A percentile compares a stretch with the other conserved stretches of the same genome.
Conservation (phyloP, 306 rosid genomes). For the Malus domestica region DNA sequence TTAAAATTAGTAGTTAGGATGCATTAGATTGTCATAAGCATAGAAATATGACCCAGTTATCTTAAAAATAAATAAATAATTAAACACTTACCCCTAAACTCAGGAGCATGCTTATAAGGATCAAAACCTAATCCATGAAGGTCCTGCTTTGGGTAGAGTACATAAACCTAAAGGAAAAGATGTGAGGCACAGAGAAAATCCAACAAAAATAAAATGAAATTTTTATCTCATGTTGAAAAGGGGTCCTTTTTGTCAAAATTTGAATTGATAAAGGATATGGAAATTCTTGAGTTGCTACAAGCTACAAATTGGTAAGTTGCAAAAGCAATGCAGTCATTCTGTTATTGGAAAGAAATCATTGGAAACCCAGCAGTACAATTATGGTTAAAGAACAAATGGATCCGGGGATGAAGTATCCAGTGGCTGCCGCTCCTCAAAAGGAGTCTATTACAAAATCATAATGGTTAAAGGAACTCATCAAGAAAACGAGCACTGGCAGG, state of each 20-base stretch:
- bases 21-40: not conserved
- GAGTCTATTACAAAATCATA: not conserved
- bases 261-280: not conserved
- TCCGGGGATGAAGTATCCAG: not conserved
- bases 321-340: not conserved
- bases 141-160: conserved; percentile 81
- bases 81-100: conserved; percentile 69
- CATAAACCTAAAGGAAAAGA: conserved; percentile 51
- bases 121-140: conserved; percentile 93
- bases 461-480: not conserved
- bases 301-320: not conserved
- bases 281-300: not conserved
- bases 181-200: conserved; percentile 1
- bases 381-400: not conserved
- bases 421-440: too few relatives aligned
- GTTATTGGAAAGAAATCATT: not conserved
- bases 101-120: conserved; percentile 95
- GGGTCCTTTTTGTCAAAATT: not conserved
- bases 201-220: not conserved
- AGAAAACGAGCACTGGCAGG: not conserved
- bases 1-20: not conserved
- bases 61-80: not conserved
- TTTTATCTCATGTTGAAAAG: not conserved
- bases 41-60: not conserved
- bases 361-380: not conserved